Evolutionary conservation across 805 yeast species (phyloP), one percentile per base, ranked within the genome.

Genomic region (Yamadazyma akitaensis): DNA sequence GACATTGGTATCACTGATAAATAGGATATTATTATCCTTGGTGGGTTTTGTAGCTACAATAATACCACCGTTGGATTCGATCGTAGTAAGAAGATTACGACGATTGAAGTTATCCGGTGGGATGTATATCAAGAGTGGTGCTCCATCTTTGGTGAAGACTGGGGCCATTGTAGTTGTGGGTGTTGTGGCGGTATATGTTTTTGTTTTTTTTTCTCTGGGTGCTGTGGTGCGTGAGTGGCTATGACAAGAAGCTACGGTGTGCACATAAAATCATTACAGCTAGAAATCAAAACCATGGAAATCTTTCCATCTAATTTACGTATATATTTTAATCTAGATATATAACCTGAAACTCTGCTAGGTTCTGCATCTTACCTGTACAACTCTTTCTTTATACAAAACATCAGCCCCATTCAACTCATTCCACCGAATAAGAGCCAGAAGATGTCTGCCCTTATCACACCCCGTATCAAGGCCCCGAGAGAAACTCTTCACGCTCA

Each of bases 401-500:
- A 55, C n/a, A 5, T 48, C 58, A 13, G 47, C 46, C 6, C 47
- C 47, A 13, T 37, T 48, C 26, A 25, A 2, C 32, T 59, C 59
- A 30, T 53, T 49, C 65, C 68, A 76, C 4, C 84, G 59, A 5
- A 83, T 73, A 60, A 82, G 64, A 0, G 91, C 95, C 26, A 83
- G 73, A 40, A 91, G 71, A 49, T 76, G 62, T 11, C 80, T 84
- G 3, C 96, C 97, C 49, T 78, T 77, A 48, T 82, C 86, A 70
- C 97, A 91, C 1, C 87, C 88, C 10, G 87, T 70, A 59, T 92
- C 98, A 34, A 91, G 67, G 0, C 97, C 98, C 56, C 79, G 80
- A 2, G 96, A 73, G 62, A 73, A 88, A 50, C 77, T 76, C 53
- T 77, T 76, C 42, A 83, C 52, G 46, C 77, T 80, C 42, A 90